These are phyloP conservation scores for Trametes cingulata DNA, from an alignment of 768 basidiomycete species.

Conservation along the genomic window DNA sequence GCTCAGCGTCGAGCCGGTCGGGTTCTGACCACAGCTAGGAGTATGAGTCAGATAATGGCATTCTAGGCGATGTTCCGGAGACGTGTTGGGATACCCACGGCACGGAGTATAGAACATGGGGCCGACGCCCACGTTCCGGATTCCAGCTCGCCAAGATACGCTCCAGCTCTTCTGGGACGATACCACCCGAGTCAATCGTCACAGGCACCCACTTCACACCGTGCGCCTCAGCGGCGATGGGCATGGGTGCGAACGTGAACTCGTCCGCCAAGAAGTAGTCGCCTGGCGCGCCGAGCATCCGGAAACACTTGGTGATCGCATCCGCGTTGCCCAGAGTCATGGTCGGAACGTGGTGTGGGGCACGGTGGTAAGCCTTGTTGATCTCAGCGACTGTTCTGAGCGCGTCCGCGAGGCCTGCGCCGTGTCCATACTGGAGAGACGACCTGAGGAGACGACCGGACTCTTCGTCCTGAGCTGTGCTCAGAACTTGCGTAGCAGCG, in stretches of 20 bases:
- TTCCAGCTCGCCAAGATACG: conserved; percentile 45
- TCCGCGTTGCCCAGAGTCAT: conserved; percentile 43
- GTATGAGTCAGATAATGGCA: conserved; percentile 5
- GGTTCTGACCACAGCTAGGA: conserved; percentile 46
- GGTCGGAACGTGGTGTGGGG: conserved; percentile 35
- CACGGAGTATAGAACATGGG: conserved; percentile 51
- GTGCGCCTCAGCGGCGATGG: conserved; percentile 40
- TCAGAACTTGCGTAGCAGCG: conserved; percentile 27
- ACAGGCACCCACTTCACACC: conserved; percentile 46
- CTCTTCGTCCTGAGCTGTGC: conserved; percentile 25
- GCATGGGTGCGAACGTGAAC: conserved; percentile 42
- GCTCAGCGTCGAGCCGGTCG: conserved; percentile 49
- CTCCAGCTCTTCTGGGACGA: conserved; percentile 52
- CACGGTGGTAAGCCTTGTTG: conserved; percentile 35
- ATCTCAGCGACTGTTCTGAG: conserved; percentile 34
- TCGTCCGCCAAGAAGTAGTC: conserved; percentile 46
- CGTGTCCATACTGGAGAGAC: conserved; percentile 39
- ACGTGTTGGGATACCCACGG: conserved; percentile 39
- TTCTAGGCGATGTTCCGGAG: too few species aligned
- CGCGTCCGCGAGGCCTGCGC: conserved; percentile 35
- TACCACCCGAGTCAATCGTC: conserved; percentile 47
- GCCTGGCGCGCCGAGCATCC: conserved; percentile 40
- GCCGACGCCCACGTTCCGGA: conserved; percentile 44
- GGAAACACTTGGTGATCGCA: conserved; percentile 42
- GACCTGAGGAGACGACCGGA: conserved; percentile 26